Percentiles rank a stretch among this genome's conserved stretches.
Conservation (phyloP, 208 protist genomes). For the Angomonas ambiguus region DNA sequence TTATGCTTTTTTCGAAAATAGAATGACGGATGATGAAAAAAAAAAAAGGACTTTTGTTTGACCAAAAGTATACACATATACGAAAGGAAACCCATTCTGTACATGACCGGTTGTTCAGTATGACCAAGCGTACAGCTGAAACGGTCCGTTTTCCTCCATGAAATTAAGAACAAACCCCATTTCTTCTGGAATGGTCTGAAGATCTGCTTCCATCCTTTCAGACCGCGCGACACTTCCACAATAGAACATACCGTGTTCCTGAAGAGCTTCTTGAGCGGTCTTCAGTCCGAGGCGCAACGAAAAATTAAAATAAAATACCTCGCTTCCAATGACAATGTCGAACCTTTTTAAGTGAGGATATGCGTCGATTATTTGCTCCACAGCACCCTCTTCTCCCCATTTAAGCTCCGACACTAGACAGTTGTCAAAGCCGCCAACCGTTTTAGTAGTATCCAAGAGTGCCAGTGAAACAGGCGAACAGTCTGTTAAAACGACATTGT, state of each 20-base stretch:
- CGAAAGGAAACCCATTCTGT: not conserved
- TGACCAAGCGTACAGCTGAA: constrained; percentile 35
- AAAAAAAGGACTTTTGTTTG: not conserved
- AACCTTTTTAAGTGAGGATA: constrained; percentile 31
- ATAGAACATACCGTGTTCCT: constrained; percentile 19
- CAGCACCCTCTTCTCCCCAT: constrained; percentile 37
- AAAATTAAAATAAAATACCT: constrained; percentile 60
- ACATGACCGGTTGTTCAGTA: not conserved
- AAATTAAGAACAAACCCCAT: constrained; percentile 24
- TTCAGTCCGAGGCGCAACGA: constrained; percentile 28
- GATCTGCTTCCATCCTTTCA: constrained; percentile 48
- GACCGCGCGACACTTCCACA: constrained; percentile 48
- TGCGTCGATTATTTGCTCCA: constrained; percentile 14
- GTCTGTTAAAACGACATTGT: constrained; percentile 41
- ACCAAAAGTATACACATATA: not conserved
- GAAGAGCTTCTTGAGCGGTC: constrained; percentile 27
- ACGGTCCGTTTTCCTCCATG: constrained; percentile 14
- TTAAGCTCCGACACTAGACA: constrained; percentile 20
- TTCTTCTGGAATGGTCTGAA: constrained; percentile 26
- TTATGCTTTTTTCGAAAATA: not conserved
- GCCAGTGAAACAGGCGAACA: constrained; percentile 43
- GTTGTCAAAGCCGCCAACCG: constrained; percentile 14
- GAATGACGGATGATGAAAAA: not conserved
- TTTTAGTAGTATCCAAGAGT: constrained; percentile 21
- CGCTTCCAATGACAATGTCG: constrained; percentile 55